Evolutionary conservation across 495 filamentous ascomycete species (phyloP), one percentile per base, ranked within the genome.

Genomic region (Xylaria sp.): DNA sequence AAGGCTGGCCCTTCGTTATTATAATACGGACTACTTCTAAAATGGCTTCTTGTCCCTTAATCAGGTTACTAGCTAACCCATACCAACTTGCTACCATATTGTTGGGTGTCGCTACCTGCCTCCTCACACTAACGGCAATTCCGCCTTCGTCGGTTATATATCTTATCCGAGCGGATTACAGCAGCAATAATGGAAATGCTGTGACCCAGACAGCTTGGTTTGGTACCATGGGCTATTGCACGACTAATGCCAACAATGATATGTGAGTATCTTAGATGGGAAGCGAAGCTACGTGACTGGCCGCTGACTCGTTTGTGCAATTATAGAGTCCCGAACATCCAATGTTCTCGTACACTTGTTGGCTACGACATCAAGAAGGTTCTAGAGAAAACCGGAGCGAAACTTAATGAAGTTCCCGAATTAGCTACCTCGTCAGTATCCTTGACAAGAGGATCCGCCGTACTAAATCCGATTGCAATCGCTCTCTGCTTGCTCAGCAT

Each of bases 141-240:
- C 62, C 62, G 0, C 29, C 63, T n/a, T 68, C 63, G 2, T 33
- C 70, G 9, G 17, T n/a, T 3, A n/a, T 67, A 12, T 72, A 68
- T 33, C 43, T 72, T 9, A 17, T 62, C 3, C 62, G 70, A 29
- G 52, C 63, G 31, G 70, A 72, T 35, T 61, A 52, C 37, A 33
- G 7, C 53, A 48, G 7, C n/a, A 15, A 48, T 17, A 12, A 12
- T 8, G 55, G 15, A 5, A 12, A 35, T 37, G 3, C 43, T 6
- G 35, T 48, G 26, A 35, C 24, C 35, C 66, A 46, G 21, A 72
- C 70, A 17, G 63, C 61, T 5, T 72, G 70, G 70, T 43, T 72
- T 17, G 21, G 62, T n/a, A 48, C 14, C 44, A 12, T 64, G 11
- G 70, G 70, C 29, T 67, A 72, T 44, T 72, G 70, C n/a, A 44